Base-by-base conservation (phyloP, 768 basidiomycete species). In the Strobilomyces dryophilus region DNA sequence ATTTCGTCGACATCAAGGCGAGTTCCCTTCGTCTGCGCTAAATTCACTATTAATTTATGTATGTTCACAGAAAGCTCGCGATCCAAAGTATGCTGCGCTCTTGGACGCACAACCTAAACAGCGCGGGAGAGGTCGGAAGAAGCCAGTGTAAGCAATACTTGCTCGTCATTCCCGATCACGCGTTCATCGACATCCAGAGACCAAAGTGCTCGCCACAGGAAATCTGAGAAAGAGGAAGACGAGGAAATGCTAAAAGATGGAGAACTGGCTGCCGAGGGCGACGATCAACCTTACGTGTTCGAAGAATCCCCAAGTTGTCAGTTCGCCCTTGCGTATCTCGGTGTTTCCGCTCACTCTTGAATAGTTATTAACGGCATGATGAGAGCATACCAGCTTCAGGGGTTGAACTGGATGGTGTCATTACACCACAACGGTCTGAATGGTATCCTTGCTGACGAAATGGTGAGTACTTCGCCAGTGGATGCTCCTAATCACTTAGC, bases 201-300 rank as follows among this genome's bases (percentile, higher is more conserved):
- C 57, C 81, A 84, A 45, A 84, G 68, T 45, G 80, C 87, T 26
- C 87, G 95, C 10, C 92, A 94, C 64, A 83, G 95, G 49, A 97
- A 94, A 69, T 94, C 92, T 0, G 97, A 99, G 71, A 97, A 97
- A 71, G 97, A 99, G 64, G 97, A 98, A 68, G 97, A 98, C 50
- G 94, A 95, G 57, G 95, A 99, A 71, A 63, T 99, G 63, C 71
- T 98, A 39, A 90, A 93, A 64, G 91, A 91, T 44, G 88, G 87
- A 8, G 90, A 92, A 60, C 76, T 84, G 35, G 88, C 82, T 17
- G 83, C 80, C 9, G 87, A 85, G 52, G 91, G 90, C 3, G 84
- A 87, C 58, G 93, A 97, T 61, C 89, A 94, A 55, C 90, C 95
- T 0, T 92, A 84, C 59, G 92, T 98, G 5, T 99, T 98, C 54